These are phyloP conservation scores for Chytriomyces confervae DNA, from an alignment of 192 early-diverging fungal species.

Conservation along the genomic window DNA sequence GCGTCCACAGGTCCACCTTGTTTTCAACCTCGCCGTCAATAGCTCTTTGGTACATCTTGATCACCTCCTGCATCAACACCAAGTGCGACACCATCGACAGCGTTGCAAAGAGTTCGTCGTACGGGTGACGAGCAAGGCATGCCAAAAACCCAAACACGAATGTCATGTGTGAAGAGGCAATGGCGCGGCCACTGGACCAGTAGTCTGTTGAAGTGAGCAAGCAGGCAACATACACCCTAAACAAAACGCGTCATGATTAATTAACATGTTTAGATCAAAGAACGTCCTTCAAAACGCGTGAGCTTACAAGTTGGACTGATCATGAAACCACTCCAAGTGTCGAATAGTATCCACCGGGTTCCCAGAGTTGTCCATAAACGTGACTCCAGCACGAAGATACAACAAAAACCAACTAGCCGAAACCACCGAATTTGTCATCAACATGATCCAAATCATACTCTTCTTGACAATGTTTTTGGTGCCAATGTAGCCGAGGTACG, in stretches of 20 bases:
- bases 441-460: conserved; percentile 20
- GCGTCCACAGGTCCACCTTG: conserved; percentile 29
- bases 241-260: neutral
- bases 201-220: conserved; percentile 28
- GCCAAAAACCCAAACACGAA: conserved; percentile 31
- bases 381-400: conserved; percentile 28
- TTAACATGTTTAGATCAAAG: neutral
- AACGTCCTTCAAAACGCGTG: neutral
- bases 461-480: conserved; percentile 28
- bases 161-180: conserved; percentile 10
- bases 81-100: conserved; percentile 6
- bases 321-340: conserved; percentile 43
- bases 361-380: conserved; percentile 17
- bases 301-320: conserved; percentile 34
- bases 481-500: conserved; percentile 31
- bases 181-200: conserved; percentile 8
- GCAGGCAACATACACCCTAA: conserved; percentile 32
- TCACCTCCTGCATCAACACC: conserved; percentile 10
- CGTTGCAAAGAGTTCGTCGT: conserved; percentile 37
- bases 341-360: conserved; percentile 35
- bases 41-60: conserved; percentile 33
- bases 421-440: conserved; percentile 28
- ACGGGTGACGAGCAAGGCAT: conserved; percentile 34
- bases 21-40: conserved; percentile 39
- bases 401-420: conserved; percentile 25